Evolutionary conservation across 2,329 filamentous ascomycete genomes (phyloP).

Genomic region (Cylindrodendrum hubeiense): DNA sequence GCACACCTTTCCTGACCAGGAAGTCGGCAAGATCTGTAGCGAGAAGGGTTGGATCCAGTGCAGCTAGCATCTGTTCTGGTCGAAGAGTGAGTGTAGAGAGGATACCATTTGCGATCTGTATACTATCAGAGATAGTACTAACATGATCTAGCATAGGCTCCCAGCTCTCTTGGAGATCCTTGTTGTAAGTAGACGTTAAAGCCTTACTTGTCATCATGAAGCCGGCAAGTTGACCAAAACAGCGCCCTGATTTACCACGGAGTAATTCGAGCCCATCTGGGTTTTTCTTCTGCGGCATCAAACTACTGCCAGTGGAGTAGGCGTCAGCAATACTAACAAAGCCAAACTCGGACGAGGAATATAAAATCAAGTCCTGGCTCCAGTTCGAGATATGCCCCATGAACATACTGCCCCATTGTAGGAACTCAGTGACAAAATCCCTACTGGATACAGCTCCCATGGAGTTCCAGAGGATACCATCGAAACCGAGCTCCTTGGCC

Average conservation of each 20-base stretch:
- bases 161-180: slow-evolving; percentile 89
- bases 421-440: slow-evolving; percentile 85
- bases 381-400: slow-evolving; percentile 85
- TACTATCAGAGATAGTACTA: slow-evolving; percentile 83
- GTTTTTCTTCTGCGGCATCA: slow-evolving; percentile 92
- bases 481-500: slow-evolving; percentile 84
- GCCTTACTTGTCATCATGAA: slow-evolving; percentile 78
- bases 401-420: slow-evolving; percentile 83
- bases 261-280: slow-evolving; percentile 77
- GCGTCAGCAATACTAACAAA: slow-evolving; percentile 84
- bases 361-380: slow-evolving; percentile 90
- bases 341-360: slow-evolving; percentile 82
- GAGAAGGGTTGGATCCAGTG: slow-evolving; percentile 86
- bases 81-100: slow-evolving; percentile 78
- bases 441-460: slow-evolving; percentile 82
- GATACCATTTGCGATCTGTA: slow-evolving; percentile 86
- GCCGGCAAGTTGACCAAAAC: slow-evolving; percentile 83
- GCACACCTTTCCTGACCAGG: slow-evolving; percentile 48
- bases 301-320: slow-evolving; percentile 78
- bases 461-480: slow-evolving; percentile 79
- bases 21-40: slow-evolving; percentile 78
- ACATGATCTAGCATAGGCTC: slow-evolving; percentile 87
- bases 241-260: slow-evolving; percentile 79
- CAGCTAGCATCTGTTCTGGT: slow-evolving; percentile 82
- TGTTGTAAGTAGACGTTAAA: slow-evolving; percentile 88